Percentiles rank a stretch among this genome's conserved stretches.
phyloP scores from a whole-genome alignment of 495 filamentous ascomycete genomes.

The Neurospora sp. region DNA sequence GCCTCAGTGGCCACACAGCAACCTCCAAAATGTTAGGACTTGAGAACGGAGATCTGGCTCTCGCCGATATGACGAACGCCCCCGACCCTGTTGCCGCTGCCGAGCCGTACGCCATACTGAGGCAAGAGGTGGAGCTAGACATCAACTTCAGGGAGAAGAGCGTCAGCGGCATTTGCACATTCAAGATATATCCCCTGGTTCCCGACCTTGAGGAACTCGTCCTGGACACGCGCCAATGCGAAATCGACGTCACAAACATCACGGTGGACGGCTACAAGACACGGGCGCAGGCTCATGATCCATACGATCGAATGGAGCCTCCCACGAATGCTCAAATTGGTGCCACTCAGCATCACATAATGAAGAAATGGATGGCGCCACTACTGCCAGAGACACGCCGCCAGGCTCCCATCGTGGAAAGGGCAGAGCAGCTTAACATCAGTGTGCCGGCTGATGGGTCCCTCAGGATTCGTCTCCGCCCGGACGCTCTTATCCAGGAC shows the following conservation, averaged over 20 bases:
- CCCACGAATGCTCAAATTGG: slow-evolving; percentile 43
- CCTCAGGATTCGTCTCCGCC: slow-evolving; percentile 28
- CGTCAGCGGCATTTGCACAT: slow-evolving; percentile 69
- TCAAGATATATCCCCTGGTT: slow-evolving; percentile 61
- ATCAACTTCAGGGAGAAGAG: slow-evolving; percentile 68
- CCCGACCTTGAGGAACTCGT: slow-evolving; percentile 58
- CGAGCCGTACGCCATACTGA: slow-evolving; percentile 43
- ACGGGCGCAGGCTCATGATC: slow-evolving; percentile 57
- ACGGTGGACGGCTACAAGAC: slow-evolving; percentile 60
- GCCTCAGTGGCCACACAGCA: background rate
- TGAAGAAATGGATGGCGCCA: slow-evolving; percentile 52
- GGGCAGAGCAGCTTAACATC: slow-evolving; percentile 23
- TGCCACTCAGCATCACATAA: slow-evolving; percentile 71
- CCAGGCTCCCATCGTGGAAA: slow-evolving; percentile 30
- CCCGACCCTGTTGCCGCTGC: slow-evolving; percentile 3
- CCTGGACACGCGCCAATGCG: slow-evolving; percentile 81
- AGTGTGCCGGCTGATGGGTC: slow-evolving; percentile 35
- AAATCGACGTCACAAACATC: slow-evolving; percentile 50
- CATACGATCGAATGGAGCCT: slow-evolving; percentile 56
- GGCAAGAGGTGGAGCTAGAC: slow-evolving; percentile 81
- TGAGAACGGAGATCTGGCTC: background rate
- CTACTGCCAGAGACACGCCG: slow-evolving; percentile 44
- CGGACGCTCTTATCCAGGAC: slow-evolving; percentile 21
- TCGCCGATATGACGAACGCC: background rate
- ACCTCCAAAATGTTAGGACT: background rate